A percentile compares a stretch with the other conserved stretches of the same genome.
Evolutionary conservation across 176 grass and related monocot genomes (phyloP).

Genomic region (Carex littledalei): DNA sequence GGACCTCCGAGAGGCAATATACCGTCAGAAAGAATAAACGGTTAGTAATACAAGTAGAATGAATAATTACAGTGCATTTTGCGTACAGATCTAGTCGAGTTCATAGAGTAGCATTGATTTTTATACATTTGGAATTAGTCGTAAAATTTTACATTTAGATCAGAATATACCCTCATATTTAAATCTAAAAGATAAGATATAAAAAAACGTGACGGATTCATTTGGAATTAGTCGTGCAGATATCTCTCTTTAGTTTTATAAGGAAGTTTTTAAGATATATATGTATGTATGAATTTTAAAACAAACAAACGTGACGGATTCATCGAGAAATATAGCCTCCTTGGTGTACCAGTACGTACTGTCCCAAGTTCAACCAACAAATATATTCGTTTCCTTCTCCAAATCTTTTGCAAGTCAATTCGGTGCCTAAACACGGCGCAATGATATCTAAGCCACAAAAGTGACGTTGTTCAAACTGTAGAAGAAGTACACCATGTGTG

Average conservation of each 20-base stretch:
- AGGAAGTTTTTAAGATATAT: background rate
- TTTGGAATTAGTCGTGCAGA: too few species aligned
- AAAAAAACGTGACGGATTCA: too few species aligned
- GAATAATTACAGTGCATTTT: background rate
- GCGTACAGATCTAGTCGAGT: too few species aligned
- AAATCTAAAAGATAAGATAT: background rate
- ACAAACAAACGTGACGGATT: too few species aligned
- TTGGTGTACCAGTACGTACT: background rate
- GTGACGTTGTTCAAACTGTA: background rate
- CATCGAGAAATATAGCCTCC: too few species aligned
- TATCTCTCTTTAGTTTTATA: too few species aligned
- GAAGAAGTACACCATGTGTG: background rate
- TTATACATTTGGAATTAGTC: background rate
- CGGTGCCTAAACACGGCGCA: background rate
- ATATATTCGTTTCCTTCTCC: background rate
- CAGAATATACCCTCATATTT: background rate
- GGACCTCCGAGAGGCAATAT: background rate
- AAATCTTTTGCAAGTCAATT: background rate
- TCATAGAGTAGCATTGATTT: too few species aligned
- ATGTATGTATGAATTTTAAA: background rate
- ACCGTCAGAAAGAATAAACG: background rate
- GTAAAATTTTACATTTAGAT: background rate
- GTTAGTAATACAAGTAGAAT: background rate
- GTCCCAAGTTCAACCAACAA: background rate
- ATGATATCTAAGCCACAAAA: background rate